phyloP scores from a whole-genome alignment of 1,284 basidiomycete species.

The Phellopilus nigrolimitatus region DNA sequence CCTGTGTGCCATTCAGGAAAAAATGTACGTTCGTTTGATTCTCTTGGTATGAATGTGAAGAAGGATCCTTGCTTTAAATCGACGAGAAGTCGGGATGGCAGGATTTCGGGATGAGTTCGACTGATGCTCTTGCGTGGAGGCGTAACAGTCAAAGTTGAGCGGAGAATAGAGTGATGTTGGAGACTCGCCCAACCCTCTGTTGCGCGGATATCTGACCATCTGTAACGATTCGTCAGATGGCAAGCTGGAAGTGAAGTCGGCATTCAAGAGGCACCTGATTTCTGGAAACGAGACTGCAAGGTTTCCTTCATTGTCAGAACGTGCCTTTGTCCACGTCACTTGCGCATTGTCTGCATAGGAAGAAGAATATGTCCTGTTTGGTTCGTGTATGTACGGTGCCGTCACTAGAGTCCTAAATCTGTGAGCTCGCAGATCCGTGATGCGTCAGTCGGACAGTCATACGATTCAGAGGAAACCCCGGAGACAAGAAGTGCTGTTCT shows the following conservation, averaged over 20 bases:
- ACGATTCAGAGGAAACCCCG: slow-evolving; percentile 67
- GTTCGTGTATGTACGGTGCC: slow-evolving; percentile 23
- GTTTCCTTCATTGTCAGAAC: slow-evolving; percentile 38
- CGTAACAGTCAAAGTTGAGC: slow-evolving; percentile 50
- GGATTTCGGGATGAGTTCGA: not conserved
- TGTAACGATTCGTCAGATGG: too few relatives aligned
- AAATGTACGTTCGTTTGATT: slow-evolving; percentile 12
- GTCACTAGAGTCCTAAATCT: slow-evolving; percentile 40
- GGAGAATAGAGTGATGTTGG: slow-evolving; percentile 69
- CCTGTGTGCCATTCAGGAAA: slow-evolving; percentile 65
- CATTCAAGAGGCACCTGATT: slow-evolving; percentile 45
- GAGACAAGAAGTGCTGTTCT: slow-evolving; percentile 74
- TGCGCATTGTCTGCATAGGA: slow-evolving; percentile 57
- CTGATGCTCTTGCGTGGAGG: slow-evolving; percentile 36
- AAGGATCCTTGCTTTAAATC: slow-evolving; percentile 57
- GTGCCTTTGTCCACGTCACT: slow-evolving; percentile 51
- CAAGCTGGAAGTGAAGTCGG: too few relatives aligned
- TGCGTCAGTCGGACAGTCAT: slow-evolving; percentile 23
- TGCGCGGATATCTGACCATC: slow-evolving; percentile 62
- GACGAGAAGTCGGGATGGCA: slow-evolving; percentile 39
- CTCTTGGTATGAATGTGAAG: slow-evolving; percentile 53
- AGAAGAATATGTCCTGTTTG: slow-evolving; percentile 50
- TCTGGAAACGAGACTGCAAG: slow-evolving; percentile 58
- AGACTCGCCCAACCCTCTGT: slow-evolving; percentile 80
- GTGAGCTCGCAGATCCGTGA: slow-evolving; percentile 26